Conservation (phyloP, 345 rosid genomes). For the Gossypium ekmanianum region DNA sequence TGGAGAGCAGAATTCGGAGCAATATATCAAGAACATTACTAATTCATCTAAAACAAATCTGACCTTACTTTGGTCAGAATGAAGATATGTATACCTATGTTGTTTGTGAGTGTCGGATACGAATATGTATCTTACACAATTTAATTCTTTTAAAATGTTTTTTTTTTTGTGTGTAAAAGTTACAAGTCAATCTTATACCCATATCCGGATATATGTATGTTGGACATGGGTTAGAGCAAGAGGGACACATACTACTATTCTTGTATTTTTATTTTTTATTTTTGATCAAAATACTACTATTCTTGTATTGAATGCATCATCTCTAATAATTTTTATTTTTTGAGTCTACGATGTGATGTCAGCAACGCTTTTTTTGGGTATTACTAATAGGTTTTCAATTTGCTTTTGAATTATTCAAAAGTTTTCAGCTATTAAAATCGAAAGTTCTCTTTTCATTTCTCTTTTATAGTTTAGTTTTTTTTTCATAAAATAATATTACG, state of each 20-base stretch:
- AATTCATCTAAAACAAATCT: conserved; percentile 13
- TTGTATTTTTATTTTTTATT: too few relatives aligned
- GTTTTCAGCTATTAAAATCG: fast-evolving
- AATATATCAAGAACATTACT: conserved; percentile 66
- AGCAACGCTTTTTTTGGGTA: neutral
- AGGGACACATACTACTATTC: too few relatives aligned
- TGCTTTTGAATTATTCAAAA: too few relatives aligned
- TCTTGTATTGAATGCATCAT: neutral
- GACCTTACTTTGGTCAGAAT: conserved; percentile 6
- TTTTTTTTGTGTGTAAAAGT: neutral
- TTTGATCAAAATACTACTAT: neutral
- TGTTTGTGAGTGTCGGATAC: neutral
- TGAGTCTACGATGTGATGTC: neutral
- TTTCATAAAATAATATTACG: too few relatives aligned
- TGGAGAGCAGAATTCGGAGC: conserved; percentile 98
- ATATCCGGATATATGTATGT: too few relatives aligned
- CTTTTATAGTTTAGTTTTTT: too few relatives aligned
- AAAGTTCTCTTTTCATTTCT: too few relatives aligned
- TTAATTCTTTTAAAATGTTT: neutral
- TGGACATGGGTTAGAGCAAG: too few relatives aligned
- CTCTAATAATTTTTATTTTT: neutral
- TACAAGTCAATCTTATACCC: too few relatives aligned
- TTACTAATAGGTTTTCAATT: neutral
- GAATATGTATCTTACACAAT: neutral
- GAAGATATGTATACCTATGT: neutral